Evolutionary conservation across 371 early-diverging fungal species (phyloP), one percentile per base, ranked within the genome.

Genomic region (Mortierella sp.): DNA sequence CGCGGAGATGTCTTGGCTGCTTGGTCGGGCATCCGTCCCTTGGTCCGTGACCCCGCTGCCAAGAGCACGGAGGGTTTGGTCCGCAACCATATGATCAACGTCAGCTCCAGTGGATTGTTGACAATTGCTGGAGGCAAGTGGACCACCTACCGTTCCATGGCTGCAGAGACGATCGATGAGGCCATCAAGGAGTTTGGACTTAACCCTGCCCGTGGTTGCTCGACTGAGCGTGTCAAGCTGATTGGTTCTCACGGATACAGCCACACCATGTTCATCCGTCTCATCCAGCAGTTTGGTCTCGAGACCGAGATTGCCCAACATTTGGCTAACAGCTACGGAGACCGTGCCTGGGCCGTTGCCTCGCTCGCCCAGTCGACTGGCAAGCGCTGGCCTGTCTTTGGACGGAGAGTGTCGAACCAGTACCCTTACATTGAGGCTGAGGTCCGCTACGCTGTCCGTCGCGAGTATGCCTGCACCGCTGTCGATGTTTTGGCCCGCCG

Each of bases 121-220:
- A 98, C 99, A 10, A 96, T 99, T 85, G 97, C 99, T 26, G 99
- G 99, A 79, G 99, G 99, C 74, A 99, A 99, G 89, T 99, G 99
- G 99, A 99, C 99, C 1, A 99, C 99, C 1, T 99, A 98, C 90
- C 95, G 99, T 80, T 95, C 95, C 76, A 99, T 99, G 99, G 99
- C 99, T 38, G 93, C 98, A 84, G 99, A 99, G 83, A 97, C 99
- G 0, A 94, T 99, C 50, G 98, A 99, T 87, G 86, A 91, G 76
- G 99, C 99, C 21, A 94, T 99, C 75, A 78, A 81, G 60, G 77
- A 77, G 70, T 88, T 85, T 60, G 74, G 76, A 72, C 91, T 96
- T 42, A 83, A 90, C 50, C 94, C 95, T 5, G 76, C 72, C 5
- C 77, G 82, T n/a, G 84, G 87, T n/a, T 96, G 95, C 88, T 81